These are phyloP conservation scores for Verruconis gallopava DNA, from an alignment of 2,329 filamentous ascomycete genomes.

Conservation along the genomic window DNA sequence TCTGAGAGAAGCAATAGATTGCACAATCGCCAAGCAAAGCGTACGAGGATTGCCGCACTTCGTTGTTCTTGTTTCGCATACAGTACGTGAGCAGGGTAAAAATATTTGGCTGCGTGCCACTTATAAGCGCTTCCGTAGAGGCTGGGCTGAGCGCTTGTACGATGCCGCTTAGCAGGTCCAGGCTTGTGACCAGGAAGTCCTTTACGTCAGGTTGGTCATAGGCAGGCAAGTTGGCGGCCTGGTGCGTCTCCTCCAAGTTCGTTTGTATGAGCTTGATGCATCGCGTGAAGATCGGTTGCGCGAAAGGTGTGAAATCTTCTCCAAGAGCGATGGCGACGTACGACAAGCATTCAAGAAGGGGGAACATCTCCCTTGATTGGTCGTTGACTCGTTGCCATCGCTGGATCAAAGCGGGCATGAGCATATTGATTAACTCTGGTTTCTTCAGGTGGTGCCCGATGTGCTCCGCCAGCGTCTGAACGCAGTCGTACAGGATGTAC, in stretches of 20 bases:
- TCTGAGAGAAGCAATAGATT: conserved; percentile 75
- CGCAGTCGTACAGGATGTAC: conserved; percentile 96
- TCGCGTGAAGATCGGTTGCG: conserved; percentile 71
- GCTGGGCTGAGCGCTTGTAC: conserved; percentile 72
- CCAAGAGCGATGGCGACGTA: conserved; percentile 84
- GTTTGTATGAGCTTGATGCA: conserved; percentile 85
- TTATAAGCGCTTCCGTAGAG: conserved; percentile 65
- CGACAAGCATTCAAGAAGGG: conserved; percentile 87
- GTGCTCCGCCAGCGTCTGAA: conserved; percentile 89
- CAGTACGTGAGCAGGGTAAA: conserved; percentile 86
- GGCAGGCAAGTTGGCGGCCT: conserved; percentile 52
- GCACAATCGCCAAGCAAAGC: conserved; percentile 89
- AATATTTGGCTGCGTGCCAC: conserved; percentile 63
- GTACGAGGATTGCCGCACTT: conserved; percentile 92
- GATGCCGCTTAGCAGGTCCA: conserved; percentile 85
- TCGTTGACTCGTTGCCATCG: conserved; percentile 81
- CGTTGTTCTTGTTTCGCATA: conserved; percentile 81
- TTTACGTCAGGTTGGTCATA: conserved; percentile 74
- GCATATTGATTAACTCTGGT: conserved; percentile 63
- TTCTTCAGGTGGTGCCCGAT: conserved; percentile 71
- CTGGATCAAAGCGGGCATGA: conserved; percentile 87
- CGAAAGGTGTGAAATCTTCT: conserved; percentile 70
- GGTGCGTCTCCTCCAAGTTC: conserved; percentile 71
- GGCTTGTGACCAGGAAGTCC: conserved; percentile 89
- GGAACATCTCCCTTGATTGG: conserved; percentile 85